These are phyloP conservation scores for Globisporangium recalcitrans DNA, from an alignment of 352 stramenopile genomes.

Conservation along the genomic window DNA sequence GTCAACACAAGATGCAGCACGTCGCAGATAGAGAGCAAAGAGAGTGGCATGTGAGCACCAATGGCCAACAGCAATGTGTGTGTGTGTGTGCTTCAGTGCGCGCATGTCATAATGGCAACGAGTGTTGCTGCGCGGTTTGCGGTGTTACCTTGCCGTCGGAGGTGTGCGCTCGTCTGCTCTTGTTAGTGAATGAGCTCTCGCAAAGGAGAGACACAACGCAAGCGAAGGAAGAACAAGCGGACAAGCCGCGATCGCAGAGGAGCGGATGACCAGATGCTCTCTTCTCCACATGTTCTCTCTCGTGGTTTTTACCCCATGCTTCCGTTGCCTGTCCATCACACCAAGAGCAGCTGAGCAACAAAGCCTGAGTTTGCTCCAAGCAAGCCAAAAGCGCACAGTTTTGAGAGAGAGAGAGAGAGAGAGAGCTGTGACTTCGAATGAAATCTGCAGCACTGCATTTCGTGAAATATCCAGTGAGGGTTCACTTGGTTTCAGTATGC, in stretches of 20 bases:
- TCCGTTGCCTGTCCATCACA: neutral
- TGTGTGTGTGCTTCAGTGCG: neutral
- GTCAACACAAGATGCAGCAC: neutral
- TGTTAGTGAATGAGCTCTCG: conserved; percentile 11
- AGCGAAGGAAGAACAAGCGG: neutral
- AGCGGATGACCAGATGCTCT: conserved; percentile 1
- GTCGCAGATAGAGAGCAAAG: neutral
- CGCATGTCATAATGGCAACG: neutral
- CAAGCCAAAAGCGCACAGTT: neutral
- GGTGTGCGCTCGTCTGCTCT: conserved; percentile 14
- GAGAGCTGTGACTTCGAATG: neutral
- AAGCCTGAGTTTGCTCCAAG: neutral
- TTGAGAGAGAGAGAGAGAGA: neutral
- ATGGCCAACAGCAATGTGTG: neutral
- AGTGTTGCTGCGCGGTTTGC: neutral
- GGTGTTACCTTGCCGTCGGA: neutral
- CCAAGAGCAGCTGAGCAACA: neutral
- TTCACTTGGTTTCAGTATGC: neutral
- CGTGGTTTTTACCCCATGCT: conserved; percentile 2
- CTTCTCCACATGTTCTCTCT: neutral
- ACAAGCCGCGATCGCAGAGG: too few species aligned
- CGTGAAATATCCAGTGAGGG: neutral
- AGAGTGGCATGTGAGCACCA: conserved; percentile 1
- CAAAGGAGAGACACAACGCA: neutral
- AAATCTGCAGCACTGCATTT: neutral